phyloP scores from a whole-genome alignment of 2,329 filamentous ascomycete species.

The Fusarium verrucosum region DNA sequence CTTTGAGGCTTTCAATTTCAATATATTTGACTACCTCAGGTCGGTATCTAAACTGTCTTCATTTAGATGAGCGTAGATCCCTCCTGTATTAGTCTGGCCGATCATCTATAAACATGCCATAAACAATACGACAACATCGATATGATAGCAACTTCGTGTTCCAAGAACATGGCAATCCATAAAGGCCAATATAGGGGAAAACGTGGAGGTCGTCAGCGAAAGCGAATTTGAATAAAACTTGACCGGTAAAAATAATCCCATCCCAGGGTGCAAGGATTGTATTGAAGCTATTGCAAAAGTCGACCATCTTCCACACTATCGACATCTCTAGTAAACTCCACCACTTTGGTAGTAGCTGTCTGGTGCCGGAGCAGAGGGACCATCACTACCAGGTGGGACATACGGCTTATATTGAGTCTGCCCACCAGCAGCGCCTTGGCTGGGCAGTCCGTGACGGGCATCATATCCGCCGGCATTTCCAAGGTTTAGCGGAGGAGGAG shows the following conservation, averaged over 20 bases:
- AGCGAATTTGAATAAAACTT: background rate
- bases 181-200: background rate
- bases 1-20: background rate
- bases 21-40: too few species aligned
- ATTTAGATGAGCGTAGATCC: background rate
- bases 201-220: background rate
- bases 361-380: conserved; percentile 61
- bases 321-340: conserved; percentile 45
- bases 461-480: conserved; percentile 58
- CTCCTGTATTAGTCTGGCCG: too few species aligned
- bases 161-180: background rate
- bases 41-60: too few species aligned
- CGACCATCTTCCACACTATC: background rate
- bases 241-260: background rate
- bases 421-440: conserved; percentile 49
- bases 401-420: conserved; percentile 70
- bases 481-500: conserved; percentile 57
- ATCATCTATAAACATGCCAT: background rate
- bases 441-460: conserved; percentile 60
- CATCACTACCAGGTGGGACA: conserved; percentile 58
- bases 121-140: background rate
- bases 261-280: conserved; percentile 1
- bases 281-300: conserved; percentile 14
- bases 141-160: background rate
- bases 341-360: conserved; percentile 66